Percentiles rank a stretch among this genome's conserved stretches.
These are phyloP conservation scores for Lathyrus tuberosus DNA, from an alignment of 306 rosid genomes.

Conservation along the genomic window DNA sequence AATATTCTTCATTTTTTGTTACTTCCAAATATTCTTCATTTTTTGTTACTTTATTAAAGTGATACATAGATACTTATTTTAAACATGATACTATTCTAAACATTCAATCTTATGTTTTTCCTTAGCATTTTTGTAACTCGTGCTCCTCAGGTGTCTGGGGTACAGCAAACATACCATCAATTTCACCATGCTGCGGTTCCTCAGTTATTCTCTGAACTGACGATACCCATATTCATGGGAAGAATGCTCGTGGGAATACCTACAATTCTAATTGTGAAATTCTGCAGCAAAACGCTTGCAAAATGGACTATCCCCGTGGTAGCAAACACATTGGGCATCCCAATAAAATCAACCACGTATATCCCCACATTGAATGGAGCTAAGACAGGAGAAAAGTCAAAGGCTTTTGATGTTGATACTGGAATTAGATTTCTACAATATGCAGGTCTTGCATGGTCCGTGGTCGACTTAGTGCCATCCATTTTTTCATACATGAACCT, in stretches of 20 bases:
- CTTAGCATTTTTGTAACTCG: neutral
- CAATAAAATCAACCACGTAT: slow-evolving; percentile 77
- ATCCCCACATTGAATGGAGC: slow-evolving; percentile 61
- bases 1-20: too few relatives aligned
- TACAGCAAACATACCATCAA: slow-evolving; percentile 92
- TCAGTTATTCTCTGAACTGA: slow-evolving; percentile 61
- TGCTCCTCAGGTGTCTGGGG: slow-evolving; percentile 70
- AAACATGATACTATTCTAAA: too few relatives aligned
- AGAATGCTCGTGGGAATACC: slow-evolving; percentile 86
- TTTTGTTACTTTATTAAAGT: too few relatives aligned
- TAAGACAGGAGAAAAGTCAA: slow-evolving; percentile 44
- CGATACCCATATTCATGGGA: slow-evolving; percentile 60
- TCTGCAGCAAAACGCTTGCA: slow-evolving; percentile 89
- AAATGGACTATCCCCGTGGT: slow-evolving; percentile 86
- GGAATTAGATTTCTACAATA: slow-evolving; percentile 91
- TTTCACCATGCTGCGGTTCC: slow-evolving; percentile 81
- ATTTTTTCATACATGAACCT: slow-evolving; percentile 62
- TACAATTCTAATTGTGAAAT: slow-evolving; percentile 78
- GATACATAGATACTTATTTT: too few relatives aligned
- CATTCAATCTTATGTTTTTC: neutral
- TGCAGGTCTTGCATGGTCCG: slow-evolving; percentile 94
- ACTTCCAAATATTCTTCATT: too few relatives aligned
- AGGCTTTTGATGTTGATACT: slow-evolving; percentile 77
- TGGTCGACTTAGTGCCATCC: slow-evolving; percentile 88
- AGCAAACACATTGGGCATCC: slow-evolving; percentile 77